Percentiles rank a stretch among this genome's conserved stretches.
Conservation (phyloP, 768 basidiomycete genomes). For the Suillus bovinus region DNA sequence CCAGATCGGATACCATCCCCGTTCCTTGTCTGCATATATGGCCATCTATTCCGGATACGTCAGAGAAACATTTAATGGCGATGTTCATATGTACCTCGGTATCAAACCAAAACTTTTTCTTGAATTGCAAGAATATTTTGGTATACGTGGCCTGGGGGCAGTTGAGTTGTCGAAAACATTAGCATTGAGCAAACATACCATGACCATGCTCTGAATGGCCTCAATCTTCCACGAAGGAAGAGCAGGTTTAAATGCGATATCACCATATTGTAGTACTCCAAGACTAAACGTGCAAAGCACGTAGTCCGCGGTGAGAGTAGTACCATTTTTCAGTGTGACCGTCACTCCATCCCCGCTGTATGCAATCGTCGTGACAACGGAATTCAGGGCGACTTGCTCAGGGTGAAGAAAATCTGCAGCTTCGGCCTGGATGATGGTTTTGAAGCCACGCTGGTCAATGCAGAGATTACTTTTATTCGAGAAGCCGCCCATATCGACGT, state of each 20-base stretch:
- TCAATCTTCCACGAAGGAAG: constrained; percentile 65
- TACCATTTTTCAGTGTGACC: constrained; percentile 47
- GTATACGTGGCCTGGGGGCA: constrained; percentile 53
- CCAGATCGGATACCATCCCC: constrained; percentile 69
- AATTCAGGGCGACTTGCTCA: constrained; percentile 48
- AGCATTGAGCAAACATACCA: constrained; percentile 39
- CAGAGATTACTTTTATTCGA: constrained; percentile 53
- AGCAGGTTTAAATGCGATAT: constrained; percentile 54
- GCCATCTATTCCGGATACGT: constrained; percentile 31
- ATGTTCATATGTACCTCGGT: constrained; percentile 34
- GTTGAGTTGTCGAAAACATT: not conserved
- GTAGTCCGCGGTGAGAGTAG: constrained; percentile 50
- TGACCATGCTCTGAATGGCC: constrained; percentile 60
- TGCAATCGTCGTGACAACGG: constrained; percentile 48
- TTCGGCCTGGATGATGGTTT: constrained; percentile 54
- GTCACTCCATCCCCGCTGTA: constrained; percentile 47
- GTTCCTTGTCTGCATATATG: constrained; percentile 55
- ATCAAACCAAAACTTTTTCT: constrained; percentile 59
- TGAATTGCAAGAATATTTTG: constrained; percentile 68
- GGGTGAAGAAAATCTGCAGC: constrained; percentile 54
- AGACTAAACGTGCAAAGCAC: constrained; percentile 69
- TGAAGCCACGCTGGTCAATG: constrained; percentile 66
- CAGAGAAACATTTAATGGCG: not conserved
- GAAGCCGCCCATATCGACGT: constrained; percentile 55
- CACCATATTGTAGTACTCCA: constrained; percentile 66